phyloP scores from a whole-genome alignment of 345 rosid genomes.

The Boechera retrofracta region DNA sequence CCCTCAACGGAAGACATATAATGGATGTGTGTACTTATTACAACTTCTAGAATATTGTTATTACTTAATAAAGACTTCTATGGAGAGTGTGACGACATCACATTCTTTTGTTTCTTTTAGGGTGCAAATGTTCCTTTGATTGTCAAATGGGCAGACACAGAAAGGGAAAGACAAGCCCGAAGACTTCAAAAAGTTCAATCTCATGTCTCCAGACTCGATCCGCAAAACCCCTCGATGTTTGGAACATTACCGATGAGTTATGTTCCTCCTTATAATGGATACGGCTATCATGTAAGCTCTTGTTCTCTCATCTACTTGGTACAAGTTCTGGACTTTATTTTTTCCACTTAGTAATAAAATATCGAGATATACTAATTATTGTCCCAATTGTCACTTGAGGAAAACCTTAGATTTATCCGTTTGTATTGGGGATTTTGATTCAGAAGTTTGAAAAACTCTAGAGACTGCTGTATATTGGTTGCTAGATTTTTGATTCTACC shows the following conservation, averaged over 20 bases:
- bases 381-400: neutral
- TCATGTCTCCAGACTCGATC: slow-evolving; percentile 58
- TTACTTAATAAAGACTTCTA: neutral
- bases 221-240: slow-evolving; percentile 78
- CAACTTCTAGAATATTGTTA: slow-evolving; percentile 2
- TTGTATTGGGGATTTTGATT: neutral
- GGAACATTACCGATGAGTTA: slow-evolving; percentile 92
- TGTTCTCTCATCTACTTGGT: neutral
- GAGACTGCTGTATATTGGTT: neutral
- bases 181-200: slow-evolving; percentile 88
- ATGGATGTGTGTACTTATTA: slow-evolving; percentile 79
- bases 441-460: neutral
- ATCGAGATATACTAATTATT: neutral
- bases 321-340: slow-evolving; percentile 4
- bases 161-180: slow-evolving; percentile 91
- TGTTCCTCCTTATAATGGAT: slow-evolving; percentile 80
- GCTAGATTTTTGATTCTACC: neutral
- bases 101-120: slow-evolving; percentile 50
- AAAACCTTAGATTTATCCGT: neutral
- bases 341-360: neutral
- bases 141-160: slow-evolving; percentile 99
- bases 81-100: slow-evolving; percentile 14
- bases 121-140: slow-evolving; percentile 96
- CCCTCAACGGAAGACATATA: slow-evolving; percentile 85
- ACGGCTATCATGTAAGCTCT: slow-evolving; percentile 82